These are phyloP conservation scores for Pachyrhizus erosus DNA, from an alignment of 306 rosid genomes.

Conservation along the genomic window DNA sequence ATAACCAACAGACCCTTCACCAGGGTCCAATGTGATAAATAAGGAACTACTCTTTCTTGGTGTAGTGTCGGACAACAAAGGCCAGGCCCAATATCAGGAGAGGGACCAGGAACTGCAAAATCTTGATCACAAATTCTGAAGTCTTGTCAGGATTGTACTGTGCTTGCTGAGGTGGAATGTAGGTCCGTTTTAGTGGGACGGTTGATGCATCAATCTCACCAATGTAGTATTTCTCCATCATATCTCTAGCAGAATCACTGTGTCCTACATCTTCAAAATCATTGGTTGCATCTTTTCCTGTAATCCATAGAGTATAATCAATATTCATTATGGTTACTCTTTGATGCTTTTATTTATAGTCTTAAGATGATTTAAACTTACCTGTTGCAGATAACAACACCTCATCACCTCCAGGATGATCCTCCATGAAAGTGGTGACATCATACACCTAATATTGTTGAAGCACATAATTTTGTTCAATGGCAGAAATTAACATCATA, in stretches of 20 bases:
- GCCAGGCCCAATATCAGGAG: slow-evolving; percentile 90
- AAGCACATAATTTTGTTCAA: slow-evolving; percentile 21
- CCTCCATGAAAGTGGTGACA: slow-evolving; percentile 92
- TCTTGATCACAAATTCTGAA: slow-evolving; percentile 78
- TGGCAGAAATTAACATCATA: slow-evolving; percentile 13
- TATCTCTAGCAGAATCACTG: slow-evolving; percentile 88
- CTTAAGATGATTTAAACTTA: slow-evolving; percentile 45
- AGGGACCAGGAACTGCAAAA: slow-evolving; percentile 89
- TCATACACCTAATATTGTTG: slow-evolving; percentile 72
- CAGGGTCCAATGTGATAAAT: slow-evolving; percentile 24
- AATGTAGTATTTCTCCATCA: slow-evolving; percentile 86
- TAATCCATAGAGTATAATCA: slow-evolving; percentile 19
- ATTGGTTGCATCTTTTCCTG: slow-evolving; percentile 93
- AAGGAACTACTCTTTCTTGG: slow-evolving; percentile 77
- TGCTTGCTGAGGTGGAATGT: slow-evolving; percentile 65
- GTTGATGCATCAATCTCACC: slow-evolving; percentile 85
- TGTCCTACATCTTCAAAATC: slow-evolving; percentile 99
- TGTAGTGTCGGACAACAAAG: slow-evolving; percentile 79
- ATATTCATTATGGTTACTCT: background rate
- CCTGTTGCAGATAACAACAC: slow-evolving; percentile 88
- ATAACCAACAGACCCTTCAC: slow-evolving; percentile 38
- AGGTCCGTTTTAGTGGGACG: slow-evolving; percentile 61
- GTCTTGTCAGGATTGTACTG: slow-evolving; percentile 72
- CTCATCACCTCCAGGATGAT: slow-evolving; percentile 98
- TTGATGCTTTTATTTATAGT: background rate